Evolutionary conservation across 2,329 filamentous ascomycete genomes (phyloP).

Genomic region (Colletotrichum sp.): DNA sequence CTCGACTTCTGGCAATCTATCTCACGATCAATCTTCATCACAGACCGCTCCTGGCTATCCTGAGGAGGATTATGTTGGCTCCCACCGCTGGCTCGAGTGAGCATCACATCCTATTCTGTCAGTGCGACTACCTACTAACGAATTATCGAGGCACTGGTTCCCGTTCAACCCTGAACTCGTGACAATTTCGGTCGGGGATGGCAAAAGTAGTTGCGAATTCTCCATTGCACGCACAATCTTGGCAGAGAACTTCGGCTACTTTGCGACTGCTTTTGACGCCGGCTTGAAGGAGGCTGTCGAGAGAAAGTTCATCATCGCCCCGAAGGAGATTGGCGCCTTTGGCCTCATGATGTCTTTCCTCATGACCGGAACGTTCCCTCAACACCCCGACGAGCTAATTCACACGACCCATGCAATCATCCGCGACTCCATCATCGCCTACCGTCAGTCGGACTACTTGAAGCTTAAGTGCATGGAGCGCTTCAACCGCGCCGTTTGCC

Average conservation of each 20-base stretch:
- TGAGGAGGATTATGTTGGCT: neutral
- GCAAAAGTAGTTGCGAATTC: neutral
- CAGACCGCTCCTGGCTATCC: neutral
- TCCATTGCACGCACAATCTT: neutral
- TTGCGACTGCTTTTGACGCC: neutral
- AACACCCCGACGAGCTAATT: neutral
- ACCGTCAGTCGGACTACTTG: neutral
- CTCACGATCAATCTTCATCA: neutral
- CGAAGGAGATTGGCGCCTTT: neutral
- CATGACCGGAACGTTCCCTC: neutral
- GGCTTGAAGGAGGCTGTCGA: neutral
- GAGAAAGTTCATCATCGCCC: neutral
- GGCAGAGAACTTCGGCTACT: neutral
- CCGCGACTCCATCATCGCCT: neutral
- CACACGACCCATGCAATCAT: neutral
- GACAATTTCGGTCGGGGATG: neutral
- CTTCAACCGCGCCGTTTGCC: neutral
- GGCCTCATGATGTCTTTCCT: constrained; percentile 2
- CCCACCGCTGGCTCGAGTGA: constrained; percentile 3
- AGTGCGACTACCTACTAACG: neutral
- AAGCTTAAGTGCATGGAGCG: neutral
- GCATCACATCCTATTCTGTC: neutral
- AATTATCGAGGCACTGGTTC: neutral
- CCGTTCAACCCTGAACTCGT: neutral
- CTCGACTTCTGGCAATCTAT: neutral